A percentile compares a stretch with the other conserved stretches of the same genome.
phyloP scores from a whole-genome alignment of 139 green algal species.

The Zygnema circumcarinatum region DNA sequence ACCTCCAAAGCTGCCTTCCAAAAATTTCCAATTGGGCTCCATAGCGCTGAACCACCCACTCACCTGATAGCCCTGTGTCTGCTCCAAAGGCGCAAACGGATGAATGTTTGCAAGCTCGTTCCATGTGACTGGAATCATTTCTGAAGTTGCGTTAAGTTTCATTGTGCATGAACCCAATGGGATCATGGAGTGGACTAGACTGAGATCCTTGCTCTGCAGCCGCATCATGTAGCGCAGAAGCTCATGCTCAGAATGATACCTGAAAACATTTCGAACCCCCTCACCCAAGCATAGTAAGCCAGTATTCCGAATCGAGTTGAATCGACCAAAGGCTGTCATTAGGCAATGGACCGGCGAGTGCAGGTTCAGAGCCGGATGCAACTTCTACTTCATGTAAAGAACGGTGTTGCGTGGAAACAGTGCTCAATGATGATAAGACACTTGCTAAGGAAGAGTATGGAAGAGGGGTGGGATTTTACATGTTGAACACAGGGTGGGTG shows the following conservation, averaged over 20 bases:
- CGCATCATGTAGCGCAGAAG: conserved; percentile 95
- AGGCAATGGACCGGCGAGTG: neutral
- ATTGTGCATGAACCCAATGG: conserved; percentile 97
- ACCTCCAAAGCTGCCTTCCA: too few relatives aligned
- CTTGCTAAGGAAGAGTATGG: too few relatives aligned
- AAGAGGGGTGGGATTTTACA: too few relatives aligned
- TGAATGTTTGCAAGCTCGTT: conserved; percentile 95
- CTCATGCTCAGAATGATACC: conserved; percentile 93
- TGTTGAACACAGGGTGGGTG: conserved; percentile 67
- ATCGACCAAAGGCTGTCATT: neutral
- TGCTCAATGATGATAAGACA: too few relatives aligned
- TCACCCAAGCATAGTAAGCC: neutral
- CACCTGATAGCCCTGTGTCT: conserved; percentile 81
- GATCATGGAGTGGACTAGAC: conserved; percentile 97
- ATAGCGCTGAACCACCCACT: too few relatives aligned
- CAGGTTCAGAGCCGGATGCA: neutral
- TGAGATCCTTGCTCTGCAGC: conserved; percentile 96
- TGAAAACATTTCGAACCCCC: neutral
- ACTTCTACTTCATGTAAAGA: too few relatives aligned
- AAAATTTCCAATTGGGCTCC: too few relatives aligned
- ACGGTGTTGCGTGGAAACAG: too few relatives aligned
- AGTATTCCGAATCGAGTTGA: neutral
- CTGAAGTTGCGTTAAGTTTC: conserved; percentile 98
- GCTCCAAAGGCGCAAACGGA: conserved; percentile 89
- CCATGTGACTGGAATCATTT: conserved; percentile 99